phyloP scores from a whole-genome alignment of 805 yeast genomes.

The Yarrowia osloensis region DNA sequence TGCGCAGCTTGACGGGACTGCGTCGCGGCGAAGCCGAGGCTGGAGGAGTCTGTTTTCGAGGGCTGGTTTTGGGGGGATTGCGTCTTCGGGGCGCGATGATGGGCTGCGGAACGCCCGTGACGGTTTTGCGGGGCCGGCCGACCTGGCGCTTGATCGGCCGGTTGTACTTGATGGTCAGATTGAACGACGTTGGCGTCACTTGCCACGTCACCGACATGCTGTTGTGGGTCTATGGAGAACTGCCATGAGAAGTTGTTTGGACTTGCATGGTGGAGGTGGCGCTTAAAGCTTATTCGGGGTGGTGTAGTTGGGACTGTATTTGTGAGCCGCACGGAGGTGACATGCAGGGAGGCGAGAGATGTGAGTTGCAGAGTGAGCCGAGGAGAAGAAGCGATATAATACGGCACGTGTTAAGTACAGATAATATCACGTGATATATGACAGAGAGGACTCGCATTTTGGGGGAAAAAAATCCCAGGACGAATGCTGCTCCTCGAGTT shows the following conservation, averaged over 20 bases:
- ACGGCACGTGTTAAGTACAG: no score
- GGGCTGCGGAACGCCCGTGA: background rate
- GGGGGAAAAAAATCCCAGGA: no score
- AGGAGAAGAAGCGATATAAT: no score
- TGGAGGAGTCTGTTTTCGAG: background rate
- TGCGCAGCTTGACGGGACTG: conserved; percentile 15
- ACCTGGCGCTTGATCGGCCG: conserved; percentile 20
- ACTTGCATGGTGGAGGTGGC: background rate
- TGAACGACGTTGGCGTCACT: conserved; percentile 4
- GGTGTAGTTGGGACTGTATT: background rate
- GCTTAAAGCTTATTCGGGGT: background rate
- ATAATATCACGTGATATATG: no score
- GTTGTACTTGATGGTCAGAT: conserved; percentile 3
- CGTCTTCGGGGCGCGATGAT: background rate
- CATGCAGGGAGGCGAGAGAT: no score
- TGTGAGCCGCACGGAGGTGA: background rate
- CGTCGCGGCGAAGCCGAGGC: background rate
- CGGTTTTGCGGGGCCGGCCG: conserved; percentile 5
- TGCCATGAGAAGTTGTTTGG: background rate
- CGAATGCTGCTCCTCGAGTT: no score
- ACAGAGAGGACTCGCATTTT: no score
- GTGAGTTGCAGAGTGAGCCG: no score
- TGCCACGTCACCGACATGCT: conserved; percentile 14
- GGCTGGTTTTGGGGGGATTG: background rate
- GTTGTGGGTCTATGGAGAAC: background rate